phyloP scores from a whole-genome alignment of 2,329 filamentous ascomycete species.

The Fusarium oligoseptatum region DNA sequence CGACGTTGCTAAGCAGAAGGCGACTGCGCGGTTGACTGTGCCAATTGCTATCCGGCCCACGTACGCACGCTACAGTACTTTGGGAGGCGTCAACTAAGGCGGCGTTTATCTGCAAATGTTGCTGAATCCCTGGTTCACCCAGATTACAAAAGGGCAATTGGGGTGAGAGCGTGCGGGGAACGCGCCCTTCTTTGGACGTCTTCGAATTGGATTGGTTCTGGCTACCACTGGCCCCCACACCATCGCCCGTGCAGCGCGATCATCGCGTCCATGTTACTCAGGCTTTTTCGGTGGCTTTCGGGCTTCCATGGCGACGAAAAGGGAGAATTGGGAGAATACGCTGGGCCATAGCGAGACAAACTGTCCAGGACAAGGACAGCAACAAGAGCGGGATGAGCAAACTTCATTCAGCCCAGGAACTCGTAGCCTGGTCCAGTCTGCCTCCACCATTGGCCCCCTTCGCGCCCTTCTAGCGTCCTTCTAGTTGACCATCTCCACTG shows the following conservation, averaged over 20 bases:
- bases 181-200: background rate
- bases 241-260: background rate
- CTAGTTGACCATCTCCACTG: conserved; percentile 36
- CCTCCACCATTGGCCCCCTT: conserved; percentile 31
- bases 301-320: conserved; percentile 3
- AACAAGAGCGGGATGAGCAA: background rate
- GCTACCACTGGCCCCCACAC: conserved; percentile 8
- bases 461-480: conserved; percentile 46
- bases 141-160: conserved; percentile 21
- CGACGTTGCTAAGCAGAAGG: background rate
- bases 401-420: background rate
- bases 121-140: conserved; percentile 7
- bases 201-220: conserved; percentile 15
- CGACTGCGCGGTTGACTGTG: background rate
- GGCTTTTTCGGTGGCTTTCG: background rate
- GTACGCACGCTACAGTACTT: background rate
- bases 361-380: background rate
- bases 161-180: conserved; percentile 39
- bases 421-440: conserved; percentile 7
- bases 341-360: background rate
- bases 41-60: background rate
- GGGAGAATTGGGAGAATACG: background rate
- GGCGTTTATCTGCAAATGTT: conserved; percentile 1
- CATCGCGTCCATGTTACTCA: background rate
- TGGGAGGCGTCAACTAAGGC: background rate